Conservation (phyloP, 768 basidiomycete species). For the Xanthoconium stramineum region DNA sequence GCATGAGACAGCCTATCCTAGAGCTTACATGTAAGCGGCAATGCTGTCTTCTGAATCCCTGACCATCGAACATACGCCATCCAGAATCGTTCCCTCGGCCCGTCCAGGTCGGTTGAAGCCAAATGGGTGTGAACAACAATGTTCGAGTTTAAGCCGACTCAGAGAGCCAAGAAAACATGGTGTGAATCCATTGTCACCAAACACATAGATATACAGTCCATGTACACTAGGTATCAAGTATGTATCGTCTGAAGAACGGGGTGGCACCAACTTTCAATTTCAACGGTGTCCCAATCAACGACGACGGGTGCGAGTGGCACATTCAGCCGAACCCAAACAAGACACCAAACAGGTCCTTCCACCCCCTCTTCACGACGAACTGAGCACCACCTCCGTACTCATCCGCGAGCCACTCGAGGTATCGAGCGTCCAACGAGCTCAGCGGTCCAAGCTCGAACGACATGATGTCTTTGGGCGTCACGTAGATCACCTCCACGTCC, state of each 20-base stretch:
- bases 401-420: constrained; percentile 72
- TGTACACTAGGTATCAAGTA: constrained; percentile 2
- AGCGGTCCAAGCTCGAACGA: constrained; percentile 73
- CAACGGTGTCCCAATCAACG: background rate
- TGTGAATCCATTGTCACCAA: background rate
- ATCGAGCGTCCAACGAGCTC: constrained; percentile 66
- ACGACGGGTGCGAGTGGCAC: background rate
- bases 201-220: background rate
- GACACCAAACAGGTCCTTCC: constrained; percentile 45
- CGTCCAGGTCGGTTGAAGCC: too few relatives aligned
- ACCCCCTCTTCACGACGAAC: constrained; percentile 42
- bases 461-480: constrained; percentile 62
- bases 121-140: too few relatives aligned
- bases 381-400: constrained; percentile 53
- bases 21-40: too few relatives aligned
- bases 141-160: too few relatives aligned
- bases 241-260: background rate
- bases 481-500: constrained; percentile 34
- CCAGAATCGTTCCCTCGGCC: too few relatives aligned
- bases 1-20: too few relatives aligned
- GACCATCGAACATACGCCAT: too few relatives aligned
- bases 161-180: background rate
- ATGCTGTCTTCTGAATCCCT: too few relatives aligned
- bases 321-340: constrained; percentile 41
- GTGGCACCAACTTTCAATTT: background rate